phyloP scores from a whole-genome alignment of 1,284 basidiomycete genomes.

The Puccinia brachypodii region DNA sequence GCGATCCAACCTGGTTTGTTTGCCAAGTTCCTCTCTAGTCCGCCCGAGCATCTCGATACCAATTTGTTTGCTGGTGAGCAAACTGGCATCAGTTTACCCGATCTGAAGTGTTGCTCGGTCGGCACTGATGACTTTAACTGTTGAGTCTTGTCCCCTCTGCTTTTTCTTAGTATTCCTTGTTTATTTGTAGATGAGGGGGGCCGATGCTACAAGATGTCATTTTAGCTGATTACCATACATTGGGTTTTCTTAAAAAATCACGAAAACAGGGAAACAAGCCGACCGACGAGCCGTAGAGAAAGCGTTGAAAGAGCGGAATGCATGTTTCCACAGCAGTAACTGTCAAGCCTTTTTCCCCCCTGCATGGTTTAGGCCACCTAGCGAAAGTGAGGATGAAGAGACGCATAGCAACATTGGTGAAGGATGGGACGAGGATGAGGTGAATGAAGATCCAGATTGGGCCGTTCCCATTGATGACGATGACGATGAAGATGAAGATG shows the following conservation, averaged over 20 bases:
- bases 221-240: background rate
- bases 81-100: slow-evolving; percentile 6
- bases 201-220: background rate
- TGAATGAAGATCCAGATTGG: background rate
- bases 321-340: slow-evolving; percentile 23
- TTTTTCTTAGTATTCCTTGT: too few relatives aligned
- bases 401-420: background rate
- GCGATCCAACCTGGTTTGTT: slow-evolving; percentile 20
- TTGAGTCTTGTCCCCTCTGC: background rate
- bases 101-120: slow-evolving; percentile 35
- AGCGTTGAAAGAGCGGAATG: slow-evolving; percentile 24
- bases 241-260: background rate
- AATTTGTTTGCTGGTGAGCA: too few relatives aligned
- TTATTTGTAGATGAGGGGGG: too few relatives aligned
- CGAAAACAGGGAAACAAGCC: slow-evolving; percentile 1
- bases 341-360: slow-evolving; percentile 22
- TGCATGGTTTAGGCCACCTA: slow-evolving; percentile 12
- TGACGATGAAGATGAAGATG: background rate
- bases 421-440: background rate
- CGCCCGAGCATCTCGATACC: background rate
- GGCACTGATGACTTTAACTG: slow-evolving; percentile 26
- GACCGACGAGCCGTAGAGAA: slow-evolving; percentile 25
- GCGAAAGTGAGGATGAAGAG: slow-evolving; percentile 15
- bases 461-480: background rate
- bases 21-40: slow-evolving; percentile 20